Base-by-base conservation (phyloP, 2,329 filamentous ascomycete species). In the Colletotrichum sp. region DNA sequence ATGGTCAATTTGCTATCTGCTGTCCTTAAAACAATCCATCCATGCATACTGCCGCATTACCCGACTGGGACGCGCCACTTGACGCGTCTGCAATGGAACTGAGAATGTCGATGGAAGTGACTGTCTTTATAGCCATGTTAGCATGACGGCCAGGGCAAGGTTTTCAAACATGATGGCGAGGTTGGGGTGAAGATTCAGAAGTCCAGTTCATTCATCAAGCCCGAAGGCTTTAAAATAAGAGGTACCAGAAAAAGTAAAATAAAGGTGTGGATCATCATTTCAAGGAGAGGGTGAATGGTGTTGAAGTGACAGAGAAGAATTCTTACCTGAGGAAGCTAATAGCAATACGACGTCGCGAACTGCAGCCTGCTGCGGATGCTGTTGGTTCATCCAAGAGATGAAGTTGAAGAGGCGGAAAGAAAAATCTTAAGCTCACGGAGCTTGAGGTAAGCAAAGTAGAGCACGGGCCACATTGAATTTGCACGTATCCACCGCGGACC, bases 221-320 rank as follows among this genome's bases (percentile, higher is more conserved):
- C 88, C 83, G 85, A 88, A 88, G 83, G 83, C 90, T 89, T 92
- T 97, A 93, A 95, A 92, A 95, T 95, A 97, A 98, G 96, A 98
- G 96, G 95, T 98, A 96, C 95, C 95, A 98, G 95, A 98, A 96
- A 94, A 89, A 88, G 88, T 87, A 86, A 87, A 81, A 88, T 89
- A 88, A 87, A 60, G 89, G 89, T 84, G 85, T 86, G 82, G 92
- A 90, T 96, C 95, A 96, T 96, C 95, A 95, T 91, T 80, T 82
- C 81, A 84, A 80, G 76, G 62, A 71, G 63, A 78, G 78, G 52
- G 57, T 72, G 69, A 73, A 57, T 8, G 9, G 21, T 69, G n/a
- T 13, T 52, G 44, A 21, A 71, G 57, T 60, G 24, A 52, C 70
- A 16, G 70, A 13, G 75, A 71, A 59, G 77, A 3, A 3, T 8